Percentiles rank a stretch among this genome's conserved stretches.
These are phyloP conservation scores for Santalum album DNA, from an alignment of 164 flowering plant species.

Conservation along the genomic window DNA sequence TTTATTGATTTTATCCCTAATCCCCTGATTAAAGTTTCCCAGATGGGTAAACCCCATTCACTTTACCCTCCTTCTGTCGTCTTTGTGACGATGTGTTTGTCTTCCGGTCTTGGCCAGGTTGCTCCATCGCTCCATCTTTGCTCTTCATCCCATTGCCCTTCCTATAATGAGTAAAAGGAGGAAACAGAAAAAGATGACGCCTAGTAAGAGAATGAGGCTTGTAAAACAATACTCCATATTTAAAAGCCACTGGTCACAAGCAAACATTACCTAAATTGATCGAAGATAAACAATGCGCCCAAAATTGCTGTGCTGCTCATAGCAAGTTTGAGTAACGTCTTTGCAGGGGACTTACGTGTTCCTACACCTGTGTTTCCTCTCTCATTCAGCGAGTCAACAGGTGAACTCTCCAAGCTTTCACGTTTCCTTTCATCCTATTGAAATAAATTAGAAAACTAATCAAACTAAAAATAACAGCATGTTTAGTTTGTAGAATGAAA, in stretches of 20 bases:
- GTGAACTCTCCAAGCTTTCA: background rate
- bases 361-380: background rate
- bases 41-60: constrained; percentile 21
- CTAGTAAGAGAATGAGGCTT: background rate
- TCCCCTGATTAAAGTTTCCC: constrained; percentile 16
- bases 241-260: background rate
- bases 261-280: constrained; percentile 36
- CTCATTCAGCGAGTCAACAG: constrained; percentile 5
- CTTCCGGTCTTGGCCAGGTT: constrained; percentile 9
- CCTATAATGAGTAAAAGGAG: constrained; percentile 8
- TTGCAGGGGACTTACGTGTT: constrained; percentile 8
- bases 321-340: constrained; percentile 25
- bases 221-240: background rate
- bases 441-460: background rate
- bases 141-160: constrained; percentile 13
- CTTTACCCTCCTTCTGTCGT: constrained; percentile 4
- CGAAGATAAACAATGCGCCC: constrained; percentile 28
- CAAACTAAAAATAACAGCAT: background rate
- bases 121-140: constrained; percentile 2
- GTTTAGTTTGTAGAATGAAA: no score
- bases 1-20: background rate
- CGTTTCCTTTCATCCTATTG: constrained; percentile 11
- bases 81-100: constrained; percentile 7
- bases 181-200: background rate
- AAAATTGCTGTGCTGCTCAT: constrained; percentile 36